A percentile compares a stretch with the other conserved stretches of the same genome.
These are phyloP conservation scores for Sugiyamaella americana DNA, from an alignment of 805 yeast species.

Conservation along the genomic window DNA sequence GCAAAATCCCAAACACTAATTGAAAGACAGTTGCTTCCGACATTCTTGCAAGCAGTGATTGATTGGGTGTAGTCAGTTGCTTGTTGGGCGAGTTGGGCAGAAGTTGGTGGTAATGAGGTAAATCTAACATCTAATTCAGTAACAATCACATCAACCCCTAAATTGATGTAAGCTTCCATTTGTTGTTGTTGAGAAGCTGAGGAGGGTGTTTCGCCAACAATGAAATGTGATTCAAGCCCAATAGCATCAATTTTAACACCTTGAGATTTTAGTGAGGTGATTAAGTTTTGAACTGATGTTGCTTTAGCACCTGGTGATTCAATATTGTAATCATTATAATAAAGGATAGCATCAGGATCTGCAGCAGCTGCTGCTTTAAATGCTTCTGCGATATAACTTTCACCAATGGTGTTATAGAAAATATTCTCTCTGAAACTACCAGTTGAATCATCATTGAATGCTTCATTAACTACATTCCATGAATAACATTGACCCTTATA, in stretches of 20 bases:
- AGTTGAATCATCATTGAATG: constrained; percentile 6
- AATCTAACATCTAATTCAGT: constrained; percentile 3
- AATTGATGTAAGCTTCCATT: constrained; percentile 2
- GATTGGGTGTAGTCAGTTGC: background rate
- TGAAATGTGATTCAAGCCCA: constrained; percentile 8
- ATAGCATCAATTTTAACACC: constrained; percentile 6
- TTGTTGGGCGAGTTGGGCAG: background rate
- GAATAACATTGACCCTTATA: background rate
- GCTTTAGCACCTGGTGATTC: constrained; percentile 8
- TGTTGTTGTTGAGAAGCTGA: background rate
- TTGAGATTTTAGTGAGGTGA: background rate
- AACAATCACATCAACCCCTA: constrained; percentile 1
- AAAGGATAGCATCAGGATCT: constrained; percentile 7
- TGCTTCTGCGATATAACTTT: constrained; percentile 5
- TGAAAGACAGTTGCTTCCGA: constrained; percentile 2
- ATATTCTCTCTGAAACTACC: constrained; percentile 6
- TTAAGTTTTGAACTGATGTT: constrained; percentile 4
- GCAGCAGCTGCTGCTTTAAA: constrained; percentile 4
- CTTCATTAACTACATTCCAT: constrained; percentile 10
- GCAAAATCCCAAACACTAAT: constrained; percentile 7
- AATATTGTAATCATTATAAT: constrained; percentile 5
- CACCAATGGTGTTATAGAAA: constrained; percentile 5
- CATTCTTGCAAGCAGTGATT: constrained; percentile 3
- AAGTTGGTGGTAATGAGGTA: background rate
- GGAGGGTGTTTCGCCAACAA: background rate